Base-by-base conservation (phyloP, 768 basidiomycete species). In the Tubosaeta sp. region DNA sequence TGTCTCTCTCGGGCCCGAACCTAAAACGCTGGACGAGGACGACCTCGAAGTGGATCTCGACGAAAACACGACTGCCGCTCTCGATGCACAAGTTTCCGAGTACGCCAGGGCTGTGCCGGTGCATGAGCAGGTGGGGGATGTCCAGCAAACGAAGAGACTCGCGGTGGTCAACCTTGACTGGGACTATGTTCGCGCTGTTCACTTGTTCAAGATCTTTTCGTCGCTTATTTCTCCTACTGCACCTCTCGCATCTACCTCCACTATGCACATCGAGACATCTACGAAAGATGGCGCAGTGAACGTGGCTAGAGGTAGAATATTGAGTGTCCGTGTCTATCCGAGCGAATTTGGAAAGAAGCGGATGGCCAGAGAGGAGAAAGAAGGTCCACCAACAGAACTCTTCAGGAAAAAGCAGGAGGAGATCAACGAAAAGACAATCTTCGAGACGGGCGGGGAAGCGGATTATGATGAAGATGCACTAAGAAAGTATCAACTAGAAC, bases 91-190 rank as follows among this genome's bases (percentile, higher is more conserved):
- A 59, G 86, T 83, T 16, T 78, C 81, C 21, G 80, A 72, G 16
- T 87, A 85, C 53, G 66, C 75, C 32, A 70, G 79, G 58, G 60
- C 65, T 18, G 66, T 71, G 3, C 77, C 81, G 47, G 74, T 76
- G 10, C 76, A 77, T 21, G 72, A 74, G 3, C 71, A 68, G 62
- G 63, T 4, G 66, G 58, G 73, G 2, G 75, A 71, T 9, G 68
- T 73, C 10, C 67, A 73, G 42, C 67, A 60, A 10, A 93, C 92
- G 2, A 76, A 72, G 48, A 78, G 95, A 21, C 65, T 99, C 7
- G 96, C 95, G 1, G 80, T 87, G 40, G 95, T 98, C 56, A 97
- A 98, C 66, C 80, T 98, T 46, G 96, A 99, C 70, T 99, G 96
- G 96, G 96, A 98, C 67, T 81, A 97, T 69, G 83, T 98, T 45